Conservation (phyloP, 306 rosid species). For the Prunus mongolica region DNA sequence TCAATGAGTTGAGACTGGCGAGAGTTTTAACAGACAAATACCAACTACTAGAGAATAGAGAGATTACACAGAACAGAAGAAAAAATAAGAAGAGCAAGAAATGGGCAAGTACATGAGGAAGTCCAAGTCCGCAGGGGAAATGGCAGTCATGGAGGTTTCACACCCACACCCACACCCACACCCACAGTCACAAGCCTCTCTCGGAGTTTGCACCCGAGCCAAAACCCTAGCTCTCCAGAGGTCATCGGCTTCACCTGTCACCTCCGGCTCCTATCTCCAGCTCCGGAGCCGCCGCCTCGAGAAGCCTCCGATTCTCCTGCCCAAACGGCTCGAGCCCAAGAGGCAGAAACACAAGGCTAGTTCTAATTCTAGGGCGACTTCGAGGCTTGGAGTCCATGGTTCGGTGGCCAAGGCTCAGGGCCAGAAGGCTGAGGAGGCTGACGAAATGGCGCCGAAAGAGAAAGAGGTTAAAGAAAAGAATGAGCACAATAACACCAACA, state of each 20-base stretch:
- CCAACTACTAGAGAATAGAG: background rate
- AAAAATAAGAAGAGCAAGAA: background rate
- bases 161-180: slow-evolving; percentile 13
- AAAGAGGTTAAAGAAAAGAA: slow-evolving; percentile 16
- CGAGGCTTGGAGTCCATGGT: slow-evolving; percentile 33
- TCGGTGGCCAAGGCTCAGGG: slow-evolving; percentile 24
- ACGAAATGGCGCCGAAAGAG: slow-evolving; percentile 6
- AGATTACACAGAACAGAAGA: background rate
- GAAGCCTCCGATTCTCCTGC: slow-evolving; percentile 37
- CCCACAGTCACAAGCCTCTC: slow-evolving; percentile 23
- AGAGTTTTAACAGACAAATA: slow-evolving; percentile 7
- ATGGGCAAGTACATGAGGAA: slow-evolving; percentile 97
- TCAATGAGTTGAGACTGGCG: slow-evolving; percentile 14
- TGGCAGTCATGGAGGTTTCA: slow-evolving; percentile 58
- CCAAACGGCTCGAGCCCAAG: slow-evolving; percentile 28
- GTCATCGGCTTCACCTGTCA: slow-evolving; percentile 20
- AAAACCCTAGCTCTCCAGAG: slow-evolving; percentile 84
- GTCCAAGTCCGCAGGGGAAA: slow-evolving; percentile 54
- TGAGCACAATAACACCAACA: background rate
- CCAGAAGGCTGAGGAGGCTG: slow-evolving; percentile 5
- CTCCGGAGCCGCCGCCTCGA: slow-evolving; percentile 81
- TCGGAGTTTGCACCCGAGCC: slow-evolving; percentile 90
- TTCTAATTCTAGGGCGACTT: slow-evolving; percentile 31
- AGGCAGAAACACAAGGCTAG: slow-evolving; percentile 23
- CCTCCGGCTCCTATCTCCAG: slow-evolving; percentile 68